phyloP scores from a whole-genome alignment of 1,284 basidiomycete genomes.

The Ganoderma lucidum region DNA sequence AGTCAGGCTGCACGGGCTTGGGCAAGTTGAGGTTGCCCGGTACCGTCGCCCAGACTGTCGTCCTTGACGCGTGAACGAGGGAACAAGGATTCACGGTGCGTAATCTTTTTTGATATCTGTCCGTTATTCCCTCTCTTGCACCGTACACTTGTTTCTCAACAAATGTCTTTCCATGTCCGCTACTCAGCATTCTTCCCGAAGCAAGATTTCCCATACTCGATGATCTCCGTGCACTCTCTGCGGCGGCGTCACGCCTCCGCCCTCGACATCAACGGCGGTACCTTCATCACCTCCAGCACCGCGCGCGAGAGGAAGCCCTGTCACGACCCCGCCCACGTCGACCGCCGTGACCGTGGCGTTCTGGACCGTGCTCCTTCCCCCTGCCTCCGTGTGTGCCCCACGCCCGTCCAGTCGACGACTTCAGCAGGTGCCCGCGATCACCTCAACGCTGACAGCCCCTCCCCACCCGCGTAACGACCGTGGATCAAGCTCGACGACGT shows the following conservation, averaged over 20 bases:
- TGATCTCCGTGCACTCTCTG: slow-evolving; percentile 11
- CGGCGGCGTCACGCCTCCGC: slow-evolving; percentile 22
- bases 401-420: not conserved
- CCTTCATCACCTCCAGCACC: not conserved
- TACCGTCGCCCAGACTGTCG: too few relatives aligned
- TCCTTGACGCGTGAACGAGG: too few relatives aligned
- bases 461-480: not conserved
- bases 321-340: not conserved
- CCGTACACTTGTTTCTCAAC: too few relatives aligned
- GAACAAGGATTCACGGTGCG: too few relatives aligned
- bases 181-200: too few relatives aligned
- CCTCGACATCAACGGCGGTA: slow-evolving; percentile 18
- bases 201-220: too few relatives aligned
- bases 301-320: too few relatives aligned
- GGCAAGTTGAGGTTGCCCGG: too few relatives aligned
- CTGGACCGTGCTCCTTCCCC: not conserved
- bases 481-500: not conserved
- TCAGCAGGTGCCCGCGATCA: not conserved
- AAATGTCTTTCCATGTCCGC: too few relatives aligned
- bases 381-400: not conserved
- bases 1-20: too few relatives aligned
- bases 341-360: not conserved
- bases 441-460: not conserved
- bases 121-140: too few relatives aligned
- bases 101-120: too few relatives aligned